These are phyloP conservation scores for Dryas octopetala DNA, from an alignment of 306 rosid species.

Conservation along the genomic window DNA sequence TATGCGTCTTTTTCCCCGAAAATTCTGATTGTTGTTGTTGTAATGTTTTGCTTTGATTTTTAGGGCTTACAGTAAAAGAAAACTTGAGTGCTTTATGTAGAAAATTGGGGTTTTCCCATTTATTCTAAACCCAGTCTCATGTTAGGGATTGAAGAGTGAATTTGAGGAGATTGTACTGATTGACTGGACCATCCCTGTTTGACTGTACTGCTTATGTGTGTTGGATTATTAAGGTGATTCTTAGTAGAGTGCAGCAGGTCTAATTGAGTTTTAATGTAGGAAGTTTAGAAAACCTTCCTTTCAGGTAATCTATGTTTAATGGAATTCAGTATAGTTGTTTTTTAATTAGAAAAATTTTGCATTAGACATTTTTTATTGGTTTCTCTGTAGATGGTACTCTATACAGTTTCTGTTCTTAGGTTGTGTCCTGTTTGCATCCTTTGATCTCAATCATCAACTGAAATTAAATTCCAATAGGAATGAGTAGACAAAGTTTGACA, in stretches of 20 bases:
- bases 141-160: no score
- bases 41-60: not conserved
- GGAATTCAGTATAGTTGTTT: no score
- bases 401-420: not conserved
- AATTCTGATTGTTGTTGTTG: not conserved
- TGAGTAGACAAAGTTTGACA: not conserved
- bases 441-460: not conserved
- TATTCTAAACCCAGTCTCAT: not conserved
- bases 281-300: no score
- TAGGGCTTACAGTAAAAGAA: not conserved
- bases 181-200: no score
- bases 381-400: not conserved
- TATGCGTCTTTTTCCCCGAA: constrained; percentile 23
- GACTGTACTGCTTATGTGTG: no score
- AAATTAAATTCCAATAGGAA: not conserved
- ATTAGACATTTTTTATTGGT: not conserved
- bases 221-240: no score
- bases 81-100: not conserved
- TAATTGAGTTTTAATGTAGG: no score
- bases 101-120: not conserved
- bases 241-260: no score
- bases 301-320: no score
- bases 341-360: not conserved
- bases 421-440: not conserved
- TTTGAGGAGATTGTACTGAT: no score